phyloP scores from a whole-genome alignment of 202 grass and related monocot genomes.

The Brachypodium distachyon region DNA sequence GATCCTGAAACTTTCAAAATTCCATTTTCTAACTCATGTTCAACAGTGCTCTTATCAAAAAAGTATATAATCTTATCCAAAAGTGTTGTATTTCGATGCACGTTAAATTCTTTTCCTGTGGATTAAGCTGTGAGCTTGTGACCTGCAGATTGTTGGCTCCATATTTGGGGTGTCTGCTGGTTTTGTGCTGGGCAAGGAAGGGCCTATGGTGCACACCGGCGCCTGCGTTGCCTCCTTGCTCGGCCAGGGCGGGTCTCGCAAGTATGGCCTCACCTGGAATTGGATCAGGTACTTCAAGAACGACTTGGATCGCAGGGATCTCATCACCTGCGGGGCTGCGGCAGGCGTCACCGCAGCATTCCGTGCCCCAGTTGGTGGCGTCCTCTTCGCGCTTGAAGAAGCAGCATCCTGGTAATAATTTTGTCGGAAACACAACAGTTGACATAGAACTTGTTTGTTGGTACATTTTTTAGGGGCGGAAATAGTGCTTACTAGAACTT shows the following conservation, averaged over 20 bases:
- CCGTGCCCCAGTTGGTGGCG: conserved; percentile 40
- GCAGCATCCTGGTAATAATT: conserved; percentile 47
- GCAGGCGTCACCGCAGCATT: conserved; percentile 55
- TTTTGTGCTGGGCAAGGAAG: conserved; percentile 62
- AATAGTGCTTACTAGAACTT: not conserved
- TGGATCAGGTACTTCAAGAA: conserved; percentile 67
- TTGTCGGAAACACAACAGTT: not conserved
- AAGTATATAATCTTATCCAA: no score
- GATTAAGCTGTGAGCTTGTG: not conserved
- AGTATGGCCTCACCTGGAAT: conserved; percentile 45
- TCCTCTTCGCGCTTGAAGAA: conserved; percentile 62
- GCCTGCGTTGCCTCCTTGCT: conserved; percentile 46
- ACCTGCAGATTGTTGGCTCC: conserved; percentile 50
- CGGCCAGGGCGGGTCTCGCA: conserved; percentile 41
- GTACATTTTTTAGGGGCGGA: not conserved
- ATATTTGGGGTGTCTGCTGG: conserved; percentile 49
- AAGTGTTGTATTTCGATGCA: not conserved
- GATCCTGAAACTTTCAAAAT: not conserved
- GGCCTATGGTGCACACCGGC: conserved; percentile 59
- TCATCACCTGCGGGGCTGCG: conserved; percentile 55
- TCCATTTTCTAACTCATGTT: not conserved
- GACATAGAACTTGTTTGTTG: not conserved
- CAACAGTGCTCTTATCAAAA: no score
- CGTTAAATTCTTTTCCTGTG: not conserved
- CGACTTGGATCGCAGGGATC: conserved; percentile 47